phyloP scores from a whole-genome alignment of 176 grass and related monocot genomes.

The sorghum (Sorghum bicolor) region Sorghum_bicolor_NCBIv3 NC_012870.2:21458501-21459000 shows the following conservation, averaged over 20 bases:
- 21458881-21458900: not conserved
- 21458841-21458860: slow-evolving; percentile 60
- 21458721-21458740: slow-evolving; percentile 50
- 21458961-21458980: too few species aligned
- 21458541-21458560: slow-evolving; percentile 32
- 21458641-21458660: slow-evolving; percentile 55
- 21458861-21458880: slow-evolving; percentile 20
- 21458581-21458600: slow-evolving; percentile 41
- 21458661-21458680: slow-evolving; percentile 49
- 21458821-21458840: slow-evolving; percentile 41
- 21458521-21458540: slow-evolving; percentile 30
- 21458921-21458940: not conserved
- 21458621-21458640: slow-evolving; percentile 38
- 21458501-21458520: slow-evolving; percentile 49
- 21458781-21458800: slow-evolving; percentile 47
- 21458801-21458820: slow-evolving; percentile 57
- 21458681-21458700: slow-evolving; percentile 45
- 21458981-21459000: too few species aligned
- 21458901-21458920: not conserved
- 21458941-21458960: too few species aligned
- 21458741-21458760: slow-evolving; percentile 44
- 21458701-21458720: slow-evolving; percentile 42
- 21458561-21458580: slow-evolving; percentile 64
- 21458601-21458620: slow-evolving; percentile 49
- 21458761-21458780: slow-evolving; percentile 69